Evolutionary conservation across 2,329 filamentous ascomycete genomes (phyloP), one percentile per base, ranked within the genome.

Genomic region (Scorias spongiosa): DNA sequence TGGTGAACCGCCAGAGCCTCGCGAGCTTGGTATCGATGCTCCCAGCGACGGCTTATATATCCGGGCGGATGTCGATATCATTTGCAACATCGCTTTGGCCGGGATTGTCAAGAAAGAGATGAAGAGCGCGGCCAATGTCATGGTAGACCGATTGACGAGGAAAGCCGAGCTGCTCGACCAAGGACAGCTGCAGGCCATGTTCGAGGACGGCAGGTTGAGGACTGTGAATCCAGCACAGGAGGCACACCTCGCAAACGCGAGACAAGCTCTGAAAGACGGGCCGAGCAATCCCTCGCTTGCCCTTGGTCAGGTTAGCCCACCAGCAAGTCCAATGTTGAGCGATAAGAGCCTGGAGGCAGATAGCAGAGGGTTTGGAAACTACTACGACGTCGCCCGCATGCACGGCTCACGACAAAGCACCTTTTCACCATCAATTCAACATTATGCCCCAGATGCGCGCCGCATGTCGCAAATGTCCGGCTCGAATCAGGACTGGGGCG

Each of bases 61-160:
- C 46, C 71, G 78, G 45, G 78, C 82, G 53, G 80, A 84, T 49
- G 79, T 83, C 36, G 78, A 83, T 57, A 78, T 84, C 61, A 73
- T 72, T 53, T 80, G 77, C 66, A 83, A 81, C 56, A 64, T 83
- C 43, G 71, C 78, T 18, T 45, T 60, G 46, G 69, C 78, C 46
- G 57, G 67, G 40, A 81, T 81, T 46, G 78, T 83, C 51, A 81
- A 80, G 66, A 69, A 73, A 46, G 76, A 82, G 57, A 70, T 74
- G 54, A 80, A 80, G 62, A 69, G 75, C 8, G 76, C 80, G 7
- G 78, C 76, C 52, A 78, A 77, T 49, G 70, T 80, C 47, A 80
- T 84, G 74, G 73, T 84, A 1, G 67, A 73, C 43, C 71, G 80
- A 41, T 73, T 84, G 56, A 76, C 82, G 54, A 80, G 81, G 55